phyloP scores from a whole-genome alignment of 202 grass and related monocot species.

The Hordeum pubiflorum region DNA sequence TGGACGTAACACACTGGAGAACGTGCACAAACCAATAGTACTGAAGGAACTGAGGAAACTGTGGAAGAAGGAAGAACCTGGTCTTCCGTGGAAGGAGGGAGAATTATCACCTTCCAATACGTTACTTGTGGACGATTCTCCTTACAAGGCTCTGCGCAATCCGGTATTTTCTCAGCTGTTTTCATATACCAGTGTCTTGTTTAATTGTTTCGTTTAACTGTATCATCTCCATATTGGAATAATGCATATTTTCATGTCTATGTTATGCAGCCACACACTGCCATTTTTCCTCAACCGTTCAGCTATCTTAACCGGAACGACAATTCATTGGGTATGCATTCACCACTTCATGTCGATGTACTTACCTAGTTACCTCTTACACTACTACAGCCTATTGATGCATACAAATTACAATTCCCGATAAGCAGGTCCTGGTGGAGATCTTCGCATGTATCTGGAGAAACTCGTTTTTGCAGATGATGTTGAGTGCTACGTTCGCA shows the following conservation, averaged over 20 bases:
- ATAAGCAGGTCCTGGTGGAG: slow-evolving; percentile 54
- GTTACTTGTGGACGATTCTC: slow-evolving; percentile 77
- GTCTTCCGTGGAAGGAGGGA: slow-evolving; percentile 69
- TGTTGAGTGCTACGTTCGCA: slow-evolving; percentile 49
- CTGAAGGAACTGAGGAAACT: slow-evolving; percentile 82
- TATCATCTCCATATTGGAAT: slow-evolving; percentile 4
- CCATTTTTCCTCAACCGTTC: slow-evolving; percentile 61
- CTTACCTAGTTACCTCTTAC: neutral
- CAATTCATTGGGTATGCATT: slow-evolving; percentile 58
- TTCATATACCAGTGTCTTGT: neutral
- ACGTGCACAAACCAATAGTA: slow-evolving; percentile 62
- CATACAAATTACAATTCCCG: slow-evolving; percentile 5
- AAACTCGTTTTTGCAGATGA: slow-evolving; percentile 46
- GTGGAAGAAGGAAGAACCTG: slow-evolving; percentile 75
- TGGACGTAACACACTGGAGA: slow-evolving; percentile 62
- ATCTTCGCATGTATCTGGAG: slow-evolving; percentile 63
- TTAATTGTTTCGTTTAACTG: neutral
- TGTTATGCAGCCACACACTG: slow-evolving; percentile 56
- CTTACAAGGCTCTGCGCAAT: slow-evolving; percentile 83
- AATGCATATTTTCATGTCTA: slow-evolving; percentile 18
- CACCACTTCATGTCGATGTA: neutral
- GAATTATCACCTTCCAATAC: slow-evolving; percentile 67
- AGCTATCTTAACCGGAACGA: slow-evolving; percentile 52
- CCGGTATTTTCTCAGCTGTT: slow-evolving; percentile 41
- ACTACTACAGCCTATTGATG: slow-evolving; percentile 20